Evolutionary conservation across 176 grass and related monocot species (phyloP).

Genomic region (Triticum turgidum): DNA sequence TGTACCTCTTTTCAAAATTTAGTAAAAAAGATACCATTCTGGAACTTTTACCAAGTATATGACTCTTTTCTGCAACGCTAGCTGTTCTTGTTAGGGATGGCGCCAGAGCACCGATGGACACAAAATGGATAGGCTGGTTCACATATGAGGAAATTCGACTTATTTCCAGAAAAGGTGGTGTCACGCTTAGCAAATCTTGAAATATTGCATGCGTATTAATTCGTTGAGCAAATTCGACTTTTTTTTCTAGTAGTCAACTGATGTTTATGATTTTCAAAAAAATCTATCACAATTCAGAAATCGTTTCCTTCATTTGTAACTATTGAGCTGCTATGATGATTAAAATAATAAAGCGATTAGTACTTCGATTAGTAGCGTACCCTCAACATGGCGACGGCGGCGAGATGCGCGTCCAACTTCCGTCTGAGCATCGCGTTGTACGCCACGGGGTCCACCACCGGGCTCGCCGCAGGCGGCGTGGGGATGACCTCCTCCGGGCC

Average conservation of each 20-base stretch:
- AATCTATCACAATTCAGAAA: neutral
- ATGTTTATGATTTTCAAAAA: too few species aligned
- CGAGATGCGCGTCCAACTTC: constrained; percentile 64
- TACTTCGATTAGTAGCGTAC: constrained; percentile 20
- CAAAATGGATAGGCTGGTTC: neutral
- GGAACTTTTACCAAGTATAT: too few species aligned
- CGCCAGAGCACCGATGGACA: neutral
- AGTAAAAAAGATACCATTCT: too few species aligned
- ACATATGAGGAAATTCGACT: neutral
- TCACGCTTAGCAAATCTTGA: neutral
- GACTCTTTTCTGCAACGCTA: neutral
- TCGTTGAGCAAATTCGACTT: too few species aligned
- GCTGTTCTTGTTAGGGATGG: neutral
- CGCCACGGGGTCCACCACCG: constrained; percentile 39
- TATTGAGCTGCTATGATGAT: neutral
- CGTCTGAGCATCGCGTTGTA: constrained; percentile 58
- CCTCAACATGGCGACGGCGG: constrained; percentile 66
- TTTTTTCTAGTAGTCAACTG: too few species aligned
- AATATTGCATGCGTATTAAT: neutral
- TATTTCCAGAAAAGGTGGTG: neutral
- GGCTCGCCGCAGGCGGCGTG: neutral
- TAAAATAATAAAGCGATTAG: neutral
- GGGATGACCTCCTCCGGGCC: neutral
- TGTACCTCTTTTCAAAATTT: too few species aligned
- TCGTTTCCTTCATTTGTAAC: neutral